Conservation (phyloP, 2,329 filamentous ascomycete genomes). For the Verticillium isaacii region DNA sequence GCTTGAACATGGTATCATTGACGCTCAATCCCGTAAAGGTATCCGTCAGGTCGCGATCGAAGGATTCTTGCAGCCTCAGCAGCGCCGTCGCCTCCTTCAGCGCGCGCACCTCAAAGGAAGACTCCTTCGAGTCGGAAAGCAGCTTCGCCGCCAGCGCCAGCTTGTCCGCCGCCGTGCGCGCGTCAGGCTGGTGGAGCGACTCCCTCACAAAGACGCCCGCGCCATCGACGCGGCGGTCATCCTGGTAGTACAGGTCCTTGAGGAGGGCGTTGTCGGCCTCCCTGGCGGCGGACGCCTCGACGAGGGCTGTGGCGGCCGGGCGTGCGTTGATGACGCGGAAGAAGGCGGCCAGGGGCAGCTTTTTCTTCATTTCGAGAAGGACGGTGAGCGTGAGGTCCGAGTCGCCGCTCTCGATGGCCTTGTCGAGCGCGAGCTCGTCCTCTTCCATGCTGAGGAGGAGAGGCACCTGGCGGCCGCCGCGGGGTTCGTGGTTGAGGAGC, state of each 20-base stretch:
- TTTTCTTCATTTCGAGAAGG: constrained; percentile 81
- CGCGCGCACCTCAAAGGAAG: constrained; percentile 65
- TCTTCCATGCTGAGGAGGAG: constrained; percentile 92
- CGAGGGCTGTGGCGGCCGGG: constrained; percentile 80
- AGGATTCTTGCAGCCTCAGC: constrained; percentile 77
- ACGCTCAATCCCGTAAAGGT: constrained; percentile 78
- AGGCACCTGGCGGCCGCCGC: constrained; percentile 93
- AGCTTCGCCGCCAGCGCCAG: constrained; percentile 81
- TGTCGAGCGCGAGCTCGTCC: constrained; percentile 90
- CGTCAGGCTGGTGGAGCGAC: constrained; percentile 68
- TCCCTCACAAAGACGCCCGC: constrained; percentile 84
- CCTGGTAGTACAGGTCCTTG: constrained; percentile 96
- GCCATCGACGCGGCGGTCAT: constrained; percentile 84
- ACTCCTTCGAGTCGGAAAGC: constrained; percentile 78
- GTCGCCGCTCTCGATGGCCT: constrained; percentile 92
- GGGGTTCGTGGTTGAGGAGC: constrained; percentile 86
- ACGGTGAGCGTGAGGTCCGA: constrained; percentile 91
- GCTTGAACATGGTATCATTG: constrained; percentile 87
- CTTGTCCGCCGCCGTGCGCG: constrained; percentile 73
- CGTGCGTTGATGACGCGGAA: constrained; percentile 86
- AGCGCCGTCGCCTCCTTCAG: constrained; percentile 78
- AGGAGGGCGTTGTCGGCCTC: constrained; percentile 73
- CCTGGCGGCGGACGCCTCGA: constrained; percentile 72
- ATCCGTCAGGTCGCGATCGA: constrained; percentile 78
- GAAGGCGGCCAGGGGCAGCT: constrained; percentile 83